These are phyloP conservation scores for Mycena capillaripes DNA, from an alignment of 768 basidiomycete species.

Conservation along the genomic window DNA sequence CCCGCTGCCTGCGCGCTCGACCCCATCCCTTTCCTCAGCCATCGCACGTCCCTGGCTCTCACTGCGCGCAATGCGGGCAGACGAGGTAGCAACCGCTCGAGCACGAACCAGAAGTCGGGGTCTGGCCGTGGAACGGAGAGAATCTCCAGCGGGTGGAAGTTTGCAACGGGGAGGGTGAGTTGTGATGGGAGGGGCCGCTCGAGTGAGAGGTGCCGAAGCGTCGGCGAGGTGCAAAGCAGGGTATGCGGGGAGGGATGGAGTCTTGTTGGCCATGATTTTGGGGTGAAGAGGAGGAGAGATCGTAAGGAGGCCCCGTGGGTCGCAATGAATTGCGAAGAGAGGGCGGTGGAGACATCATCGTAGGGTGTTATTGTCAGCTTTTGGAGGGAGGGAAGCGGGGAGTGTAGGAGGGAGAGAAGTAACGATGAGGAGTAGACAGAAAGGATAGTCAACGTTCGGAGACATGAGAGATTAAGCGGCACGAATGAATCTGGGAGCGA, in stretches of 20 bases:
- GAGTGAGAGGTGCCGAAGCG: slow-evolving; percentile 78
- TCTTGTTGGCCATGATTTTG: slow-evolving; percentile 76
- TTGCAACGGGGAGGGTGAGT: slow-evolving; percentile 41
- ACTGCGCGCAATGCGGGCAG: slow-evolving; percentile 71
- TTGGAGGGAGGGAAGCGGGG: slow-evolving; percentile 72
- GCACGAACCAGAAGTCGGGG: slow-evolving; percentile 65
- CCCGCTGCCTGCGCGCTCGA: slow-evolving; percentile 78
- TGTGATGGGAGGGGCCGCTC: slow-evolving; percentile 76
- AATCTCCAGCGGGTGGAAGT: slow-evolving; percentile 65
- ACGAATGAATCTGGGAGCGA: slow-evolving; percentile 50
- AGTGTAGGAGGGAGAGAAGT: slow-evolving; percentile 68
- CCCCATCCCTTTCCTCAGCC: slow-evolving; percentile 79
- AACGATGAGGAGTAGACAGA: slow-evolving; percentile 79
- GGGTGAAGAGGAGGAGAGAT: slow-evolving; percentile 77
- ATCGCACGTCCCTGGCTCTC: slow-evolving; percentile 76
- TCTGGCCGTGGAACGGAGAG: slow-evolving; percentile 85
- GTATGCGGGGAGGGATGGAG: slow-evolving; percentile 67
- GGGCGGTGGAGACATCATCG: slow-evolving; percentile 72
- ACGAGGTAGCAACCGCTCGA: slow-evolving; percentile 68
- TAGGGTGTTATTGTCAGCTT: slow-evolving; percentile 83
- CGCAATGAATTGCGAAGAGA: slow-evolving; percentile 70
- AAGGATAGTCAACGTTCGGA: slow-evolving; percentile 72
- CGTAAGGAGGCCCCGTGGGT: slow-evolving; percentile 70
- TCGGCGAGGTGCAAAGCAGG: slow-evolving; percentile 64
- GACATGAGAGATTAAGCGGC: slow-evolving; percentile 67